Percentiles rank a stretch among this genome's conserved stretches.
Conservation (phyloP, 2,329 filamentous ascomycete genomes). For the Colletotrichum eleusines region DNA sequence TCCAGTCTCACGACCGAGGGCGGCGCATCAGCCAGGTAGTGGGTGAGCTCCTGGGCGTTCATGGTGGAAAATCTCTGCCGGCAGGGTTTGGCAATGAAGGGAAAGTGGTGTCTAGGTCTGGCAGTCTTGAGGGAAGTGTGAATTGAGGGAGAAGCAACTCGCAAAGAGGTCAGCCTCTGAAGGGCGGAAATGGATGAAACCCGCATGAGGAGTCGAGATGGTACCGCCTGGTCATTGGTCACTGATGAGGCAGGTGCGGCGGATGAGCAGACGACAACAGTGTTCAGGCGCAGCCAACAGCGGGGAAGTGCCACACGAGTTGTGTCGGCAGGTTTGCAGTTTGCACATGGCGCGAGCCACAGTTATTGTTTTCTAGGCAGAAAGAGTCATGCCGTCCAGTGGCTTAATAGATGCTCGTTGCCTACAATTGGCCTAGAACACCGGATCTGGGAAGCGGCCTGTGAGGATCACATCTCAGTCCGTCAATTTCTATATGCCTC, state of each 20-base stretch:
- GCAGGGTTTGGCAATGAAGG: slow-evolving; percentile 24
- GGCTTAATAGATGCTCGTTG: background rate
- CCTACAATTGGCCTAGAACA: background rate
- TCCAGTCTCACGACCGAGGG: slow-evolving; percentile 88
- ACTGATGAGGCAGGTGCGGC: slow-evolving; percentile 39
- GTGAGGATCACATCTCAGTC: background rate
- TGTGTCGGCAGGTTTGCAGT: background rate
- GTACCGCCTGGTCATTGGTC: slow-evolving; percentile 37
- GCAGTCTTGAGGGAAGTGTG: slow-evolving; percentile 25
- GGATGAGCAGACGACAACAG: slow-evolving; percentile 33
- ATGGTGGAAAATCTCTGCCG: slow-evolving; percentile 56
- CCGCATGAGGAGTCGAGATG: slow-evolving; percentile 42
- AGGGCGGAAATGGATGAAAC: slow-evolving; percentile 52
- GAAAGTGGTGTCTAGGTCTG: slow-evolving; percentile 20
- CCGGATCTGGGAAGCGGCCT: background rate
- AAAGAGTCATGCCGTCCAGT: background rate
- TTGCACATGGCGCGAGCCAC: slow-evolving; percentile 9
- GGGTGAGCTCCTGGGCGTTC: slow-evolving; percentile 71
- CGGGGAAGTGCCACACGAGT: slow-evolving; percentile 24
- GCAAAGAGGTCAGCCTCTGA: slow-evolving; percentile 50
- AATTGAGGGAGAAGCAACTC: slow-evolving; percentile 29
- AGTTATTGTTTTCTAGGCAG: too few species aligned
- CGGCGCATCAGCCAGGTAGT: slow-evolving; percentile 92
- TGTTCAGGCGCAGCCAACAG: slow-evolving; percentile 26
- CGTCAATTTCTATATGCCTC: background rate